Percentiles rank a stretch among this genome's conserved stretches.
Evolutionary conservation across 2,329 filamentous ascomycete species (phyloP).

Genomic region (Pseudocercospora fijiensis): DNA sequence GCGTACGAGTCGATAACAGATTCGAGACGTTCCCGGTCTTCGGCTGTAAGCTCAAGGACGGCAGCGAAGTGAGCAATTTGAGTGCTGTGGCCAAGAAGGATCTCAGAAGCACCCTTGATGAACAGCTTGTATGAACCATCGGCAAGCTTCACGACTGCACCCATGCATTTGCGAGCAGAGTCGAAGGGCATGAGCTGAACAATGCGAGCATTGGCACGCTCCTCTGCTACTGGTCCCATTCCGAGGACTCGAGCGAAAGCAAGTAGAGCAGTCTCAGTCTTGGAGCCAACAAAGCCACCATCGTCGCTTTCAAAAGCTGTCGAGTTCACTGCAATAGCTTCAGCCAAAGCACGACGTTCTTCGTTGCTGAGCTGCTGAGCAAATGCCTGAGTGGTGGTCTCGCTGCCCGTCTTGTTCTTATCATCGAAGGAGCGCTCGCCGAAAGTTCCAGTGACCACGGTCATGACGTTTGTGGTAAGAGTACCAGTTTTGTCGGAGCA

Average conservation of each 20-base stretch:
- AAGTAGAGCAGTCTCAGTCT: constrained; percentile 73
- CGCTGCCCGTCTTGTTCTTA: constrained; percentile 45
- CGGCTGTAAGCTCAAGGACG: constrained; percentile 49
- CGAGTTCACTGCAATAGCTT: constrained; percentile 67
- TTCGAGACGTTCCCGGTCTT: constrained; percentile 60
- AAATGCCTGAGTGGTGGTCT: constrained; percentile 56
- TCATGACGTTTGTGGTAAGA: constrained; percentile 72
- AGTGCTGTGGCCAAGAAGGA: constrained; percentile 49
- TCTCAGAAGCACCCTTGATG: constrained; percentile 54
- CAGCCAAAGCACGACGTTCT: constrained; percentile 57
- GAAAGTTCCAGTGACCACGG: constrained; percentile 69
- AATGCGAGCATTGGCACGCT: constrained; percentile 61
- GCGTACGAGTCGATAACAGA: constrained; percentile 75
- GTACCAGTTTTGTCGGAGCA: constrained; percentile 80
- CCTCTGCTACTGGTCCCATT: constrained; percentile 61
- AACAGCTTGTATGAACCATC: constrained; percentile 56
- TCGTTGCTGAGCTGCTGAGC: constrained; percentile 52
- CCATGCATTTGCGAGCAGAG: constrained; percentile 68
- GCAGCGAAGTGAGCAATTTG: constrained; percentile 59
- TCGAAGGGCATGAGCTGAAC: constrained; percentile 61
- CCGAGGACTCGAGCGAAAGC: constrained; percentile 66
- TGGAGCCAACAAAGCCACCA: constrained; percentile 71
- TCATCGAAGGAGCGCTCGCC: constrained; percentile 48
- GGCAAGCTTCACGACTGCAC: constrained; percentile 57
- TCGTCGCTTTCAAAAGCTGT: constrained; percentile 67